Base-by-base conservation (phyloP, 1,139 yeast genomes). In the Citeromyces hawaiiensis region DNA sequence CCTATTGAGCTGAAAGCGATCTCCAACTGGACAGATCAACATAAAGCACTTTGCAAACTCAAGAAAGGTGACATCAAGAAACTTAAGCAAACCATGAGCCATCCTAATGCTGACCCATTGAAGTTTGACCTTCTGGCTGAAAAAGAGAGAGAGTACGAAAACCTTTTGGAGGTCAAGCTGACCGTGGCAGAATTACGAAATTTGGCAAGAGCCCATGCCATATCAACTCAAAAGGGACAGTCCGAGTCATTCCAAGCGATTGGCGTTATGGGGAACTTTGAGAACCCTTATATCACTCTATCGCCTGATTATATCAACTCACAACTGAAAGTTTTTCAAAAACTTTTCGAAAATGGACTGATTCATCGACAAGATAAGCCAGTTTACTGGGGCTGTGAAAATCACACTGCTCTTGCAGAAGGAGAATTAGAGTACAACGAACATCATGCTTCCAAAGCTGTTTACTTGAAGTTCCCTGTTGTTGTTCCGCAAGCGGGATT, bases 381-480 rank as follows among this genome's bases (percentile, higher is more conserved):
- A 0, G 97, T 93, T 1, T 91, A 83, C 70, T 91, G 97, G 96
- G 94, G 97, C 1, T 82, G 93, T 47, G 96, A 87, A 51, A 83
- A 95, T 1, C 73, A 76, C 43, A 88, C 98, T 0, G 98, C 98
- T 0, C 64, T 91, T 47, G 98, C 98, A 0, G 99, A 91, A 57
- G 91, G 96, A 13, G 99, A 91, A 56, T 66, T 91, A 44, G 96
- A 88, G 52, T 91, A 93, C 58, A 78, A 80, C 43, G 78, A 74
- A 17, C 60, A 70, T 23, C 95, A 86, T 56, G 64, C 54, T 38
- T 83, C 96, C 1, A 72, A 68, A 3, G 83, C 96, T 0, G 76
- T 76, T 0, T 78, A 69, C 52, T 77, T 83, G 6, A 76, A 73
- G 45, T 91, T 83, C 50, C 88, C 91, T 2, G 47, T 76, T n/a